Conservation (phyloP, 2,329 filamentous ascomycete species). For the Nigrograna mackinnonii region DNA sequence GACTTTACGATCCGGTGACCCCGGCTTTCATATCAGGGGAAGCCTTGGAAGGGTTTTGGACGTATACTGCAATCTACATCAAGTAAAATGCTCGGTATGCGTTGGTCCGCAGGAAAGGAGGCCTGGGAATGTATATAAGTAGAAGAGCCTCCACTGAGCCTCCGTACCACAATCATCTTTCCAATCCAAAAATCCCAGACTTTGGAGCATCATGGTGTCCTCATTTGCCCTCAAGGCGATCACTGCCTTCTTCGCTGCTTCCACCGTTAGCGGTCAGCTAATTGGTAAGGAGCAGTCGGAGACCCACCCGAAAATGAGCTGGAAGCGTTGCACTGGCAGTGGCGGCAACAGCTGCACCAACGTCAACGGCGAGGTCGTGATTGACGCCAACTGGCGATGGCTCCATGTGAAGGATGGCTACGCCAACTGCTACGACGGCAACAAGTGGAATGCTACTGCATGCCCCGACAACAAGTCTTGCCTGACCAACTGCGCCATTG, state of each 20-base stretch:
- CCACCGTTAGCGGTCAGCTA: conserved; percentile 30
- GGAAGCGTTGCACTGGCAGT: conserved; percentile 28
- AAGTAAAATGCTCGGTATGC: conserved; percentile 4
- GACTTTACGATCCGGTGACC: conserved; percentile 16
- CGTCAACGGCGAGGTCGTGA: conserved; percentile 29
- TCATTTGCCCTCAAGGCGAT: conserved; percentile 20
- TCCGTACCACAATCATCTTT: conserved; percentile 3
- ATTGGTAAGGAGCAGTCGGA: conserved; percentile 35
- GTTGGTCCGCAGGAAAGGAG: no score
- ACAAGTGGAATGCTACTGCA: conserved; percentile 38
- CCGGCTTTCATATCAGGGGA: conserved; percentile 11
- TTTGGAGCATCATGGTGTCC: conserved; percentile 20
- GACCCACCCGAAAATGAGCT: conserved; percentile 34
- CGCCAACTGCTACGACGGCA: conserved; percentile 30
- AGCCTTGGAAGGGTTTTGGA: conserved; percentile 9
- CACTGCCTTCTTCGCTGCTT: conserved; percentile 24
- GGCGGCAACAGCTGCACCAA: conserved; percentile 27
- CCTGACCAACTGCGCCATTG: conserved; percentile 32
- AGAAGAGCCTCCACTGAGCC: conserved; percentile 4
- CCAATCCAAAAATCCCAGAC: conserved; percentile 1
- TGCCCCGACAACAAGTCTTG: conserved; percentile 35
- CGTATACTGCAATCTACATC: conserved; percentile 14
- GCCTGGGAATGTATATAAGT: conserved; percentile 15
- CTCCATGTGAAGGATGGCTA: conserved; percentile 41
- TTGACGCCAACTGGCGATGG: conserved; percentile 52